phyloP scores from a whole-genome alignment of 768 basidiomycete species.

The Termitomyces sp. region DNA sequence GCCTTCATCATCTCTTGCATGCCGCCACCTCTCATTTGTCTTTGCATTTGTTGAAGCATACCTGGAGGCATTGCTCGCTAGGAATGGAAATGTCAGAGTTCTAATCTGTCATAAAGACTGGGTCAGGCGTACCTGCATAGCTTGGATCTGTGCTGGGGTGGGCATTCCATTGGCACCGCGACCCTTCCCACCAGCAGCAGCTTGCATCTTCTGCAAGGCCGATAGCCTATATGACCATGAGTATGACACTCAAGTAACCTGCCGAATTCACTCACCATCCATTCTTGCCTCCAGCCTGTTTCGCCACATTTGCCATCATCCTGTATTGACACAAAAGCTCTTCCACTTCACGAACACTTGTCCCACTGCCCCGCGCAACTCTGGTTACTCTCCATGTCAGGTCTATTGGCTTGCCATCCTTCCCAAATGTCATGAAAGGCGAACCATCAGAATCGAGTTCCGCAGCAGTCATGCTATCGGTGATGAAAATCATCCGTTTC shows the following conservation, averaged over 20 bases:
- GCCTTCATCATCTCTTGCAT: slow-evolving; percentile 99
- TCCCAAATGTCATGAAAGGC: slow-evolving; percentile 81
- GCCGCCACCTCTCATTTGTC: slow-evolving; percentile 74
- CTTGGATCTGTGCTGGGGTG: slow-evolving; percentile 89
- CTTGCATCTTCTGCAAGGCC: slow-evolving; percentile 92
- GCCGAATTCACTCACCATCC: slow-evolving; percentile 60
- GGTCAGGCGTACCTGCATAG: slow-evolving; percentile 70
- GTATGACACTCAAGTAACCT: not conserved
- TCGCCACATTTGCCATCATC: slow-evolving; percentile 99
- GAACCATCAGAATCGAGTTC: slow-evolving; percentile 96
- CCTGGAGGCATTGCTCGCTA: slow-evolving; percentile 94
- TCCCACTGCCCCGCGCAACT: slow-evolving; percentile 92
- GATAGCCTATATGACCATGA: slow-evolving; percentile 51
- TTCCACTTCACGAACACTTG: slow-evolving; percentile 96
- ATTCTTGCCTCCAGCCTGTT: slow-evolving; percentile 96
- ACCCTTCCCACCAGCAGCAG: slow-evolving; percentile 80
- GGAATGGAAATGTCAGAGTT: not conserved
- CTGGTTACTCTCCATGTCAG: slow-evolving; percentile 88
- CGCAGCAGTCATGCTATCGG: slow-evolving; percentile 91
- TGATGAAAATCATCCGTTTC: slow-evolving; percentile 98
- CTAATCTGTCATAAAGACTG: slow-evolving; percentile 2
- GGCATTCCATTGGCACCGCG: slow-evolving; percentile 88
- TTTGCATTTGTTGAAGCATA: slow-evolving; percentile 91
- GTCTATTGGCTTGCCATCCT: slow-evolving; percentile 80
- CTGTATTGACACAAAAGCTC: slow-evolving; percentile 94